A percentile compares a stretch with the other conserved stretches of the same genome.
Evolutionary conservation across 768 basidiomycete genomes (phyloP).

Genomic region (Podaxis rugospora): DNA sequence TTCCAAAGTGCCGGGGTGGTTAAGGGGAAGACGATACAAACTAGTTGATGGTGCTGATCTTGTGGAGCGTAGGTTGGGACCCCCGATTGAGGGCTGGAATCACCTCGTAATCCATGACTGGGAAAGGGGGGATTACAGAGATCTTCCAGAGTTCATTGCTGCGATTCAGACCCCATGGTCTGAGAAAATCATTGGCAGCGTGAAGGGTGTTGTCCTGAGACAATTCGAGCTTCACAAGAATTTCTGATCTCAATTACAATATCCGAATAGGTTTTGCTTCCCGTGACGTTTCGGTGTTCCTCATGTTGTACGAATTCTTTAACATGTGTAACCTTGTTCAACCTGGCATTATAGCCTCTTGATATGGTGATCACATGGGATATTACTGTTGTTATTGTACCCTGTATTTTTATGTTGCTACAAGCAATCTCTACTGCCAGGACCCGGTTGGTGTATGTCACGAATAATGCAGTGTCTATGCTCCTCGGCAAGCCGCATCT

Average conservation of each 20-base stretch:
- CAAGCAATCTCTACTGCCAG: too few relatives aligned
- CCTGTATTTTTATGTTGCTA: too few relatives aligned
- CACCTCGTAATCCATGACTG: conserved; percentile 32
- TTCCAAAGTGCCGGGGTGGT: neutral
- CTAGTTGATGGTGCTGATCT: conserved; percentile 1
- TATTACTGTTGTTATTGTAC: too few relatives aligned
- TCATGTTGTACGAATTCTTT: neutral
- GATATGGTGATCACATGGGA: too few relatives aligned
- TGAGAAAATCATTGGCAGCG: conserved; percentile 16
- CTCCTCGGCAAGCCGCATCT: too few relatives aligned
- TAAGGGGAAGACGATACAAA: conserved; percentile 5
- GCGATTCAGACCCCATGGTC: conserved; percentile 23
- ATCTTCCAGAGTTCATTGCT: conserved; percentile 20
- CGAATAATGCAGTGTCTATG: too few relatives aligned
- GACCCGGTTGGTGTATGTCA: too few relatives aligned
- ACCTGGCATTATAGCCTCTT: too few relatives aligned
- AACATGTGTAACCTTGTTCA: too few relatives aligned
- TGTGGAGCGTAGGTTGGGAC: neutral
- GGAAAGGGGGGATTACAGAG: conserved; percentile 16
- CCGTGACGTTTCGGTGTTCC: neutral
- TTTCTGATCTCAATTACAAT: neutral
- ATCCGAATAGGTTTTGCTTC: neutral
- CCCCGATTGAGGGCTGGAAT: conserved; percentile 11
- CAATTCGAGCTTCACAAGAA: conserved; percentile 23
- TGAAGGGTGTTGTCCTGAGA: conserved; percentile 17